These are phyloP conservation scores for Talaromyces pinophilus DNA, from an alignment of 2,329 filamentous ascomycete genomes.

Conservation along the genomic window DNA sequence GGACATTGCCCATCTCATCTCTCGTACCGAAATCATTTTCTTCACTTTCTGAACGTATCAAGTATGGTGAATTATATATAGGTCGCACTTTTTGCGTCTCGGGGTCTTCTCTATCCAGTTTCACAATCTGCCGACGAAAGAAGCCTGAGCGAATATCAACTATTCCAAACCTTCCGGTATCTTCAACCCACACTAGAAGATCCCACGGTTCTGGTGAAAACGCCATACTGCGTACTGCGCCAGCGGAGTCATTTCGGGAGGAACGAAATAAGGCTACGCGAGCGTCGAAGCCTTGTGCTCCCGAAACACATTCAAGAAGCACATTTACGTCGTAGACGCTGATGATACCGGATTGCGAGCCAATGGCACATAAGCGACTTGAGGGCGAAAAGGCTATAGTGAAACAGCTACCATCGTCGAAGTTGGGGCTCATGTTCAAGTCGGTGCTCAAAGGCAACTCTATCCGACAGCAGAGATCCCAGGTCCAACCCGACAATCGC, in stretches of 20 bases:
- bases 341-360: constrained; percentile 52
- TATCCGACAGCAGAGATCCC: constrained; percentile 42
- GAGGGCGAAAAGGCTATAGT: constrained; percentile 53
- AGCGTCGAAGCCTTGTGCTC: constrained; percentile 36
- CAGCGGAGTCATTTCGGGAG: constrained; percentile 69
- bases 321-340: constrained; percentile 47
- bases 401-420: constrained; percentile 50
- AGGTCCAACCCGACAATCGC: constrained; percentile 44
- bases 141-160: constrained; percentile 52
- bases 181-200: constrained; percentile 90
- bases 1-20: constrained; percentile 29
- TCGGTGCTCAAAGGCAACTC: constrained; percentile 44
- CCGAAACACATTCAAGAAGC: constrained; percentile 30
- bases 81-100: constrained; percentile 37
- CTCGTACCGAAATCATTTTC: constrained; percentile 25
- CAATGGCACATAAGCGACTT: constrained; percentile 52
- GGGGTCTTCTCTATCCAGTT: constrained; percentile 39
- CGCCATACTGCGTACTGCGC: constrained; percentile 85
- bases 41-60: constrained; percentile 26
- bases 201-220: constrained; percentile 91
- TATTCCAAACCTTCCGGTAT: constrained; percentile 59
- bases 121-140: constrained; percentile 46
- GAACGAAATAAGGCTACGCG: constrained; percentile 76
- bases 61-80: constrained; percentile 32
- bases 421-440: constrained; percentile 24